phyloP scores from a whole-genome alignment of 2,329 filamentous ascomycete genomes.

The Colletotrichum salicis region DNA sequence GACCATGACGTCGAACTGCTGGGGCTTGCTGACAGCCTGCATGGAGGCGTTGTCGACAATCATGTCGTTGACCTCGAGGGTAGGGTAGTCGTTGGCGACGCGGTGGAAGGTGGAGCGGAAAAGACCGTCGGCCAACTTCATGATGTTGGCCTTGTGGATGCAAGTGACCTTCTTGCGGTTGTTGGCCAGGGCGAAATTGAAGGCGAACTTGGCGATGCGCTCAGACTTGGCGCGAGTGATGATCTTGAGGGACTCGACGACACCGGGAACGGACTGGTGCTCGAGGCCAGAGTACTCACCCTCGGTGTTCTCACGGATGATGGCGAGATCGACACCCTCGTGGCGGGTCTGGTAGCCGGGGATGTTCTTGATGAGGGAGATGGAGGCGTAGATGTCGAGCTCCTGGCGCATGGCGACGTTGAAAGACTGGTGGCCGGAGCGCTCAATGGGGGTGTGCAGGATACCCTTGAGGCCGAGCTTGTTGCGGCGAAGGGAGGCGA shows the following conservation, averaged over 20 bases:
- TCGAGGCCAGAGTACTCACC: conserved; percentile 99
- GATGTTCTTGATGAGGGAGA: conserved; percentile 99
- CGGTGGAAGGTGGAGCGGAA: conserved; percentile 98
- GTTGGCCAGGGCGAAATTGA: conserved; percentile 97
- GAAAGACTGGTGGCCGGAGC: conserved; percentile 98
- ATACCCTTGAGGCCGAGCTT: conserved; percentile 99
- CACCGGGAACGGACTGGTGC: conserved; percentile 95
- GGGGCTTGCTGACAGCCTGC: conserved; percentile 95
- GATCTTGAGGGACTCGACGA: conserved; percentile 99
- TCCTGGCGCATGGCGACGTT: conserved; percentile 99
- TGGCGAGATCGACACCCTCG: conserved; percentile 96
- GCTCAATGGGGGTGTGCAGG: conserved; percentile 95
- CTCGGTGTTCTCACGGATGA: conserved; percentile 99
- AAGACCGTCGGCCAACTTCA: conserved; percentile 98
- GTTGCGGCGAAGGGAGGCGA: conserved; percentile 96
- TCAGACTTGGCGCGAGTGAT: conserved; percentile 99
- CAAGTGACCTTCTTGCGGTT: conserved; percentile 99
- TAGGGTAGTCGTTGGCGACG: conserved; percentile 93
- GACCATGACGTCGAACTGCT: conserved; percentile 99
- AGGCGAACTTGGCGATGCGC: conserved; percentile 98
- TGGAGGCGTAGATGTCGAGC: conserved; percentile 98
- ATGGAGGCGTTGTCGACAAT: conserved; percentile 99
- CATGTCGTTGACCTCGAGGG: conserved; percentile 97
- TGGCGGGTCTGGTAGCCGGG: conserved; percentile 98
- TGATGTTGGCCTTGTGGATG: conserved; percentile 99